Evolutionary conservation across 2,329 filamentous ascomycete genomes (phyloP), one percentile per base, ranked within the genome.

Genomic region (Aspergillus sclerotialis): DNA sequence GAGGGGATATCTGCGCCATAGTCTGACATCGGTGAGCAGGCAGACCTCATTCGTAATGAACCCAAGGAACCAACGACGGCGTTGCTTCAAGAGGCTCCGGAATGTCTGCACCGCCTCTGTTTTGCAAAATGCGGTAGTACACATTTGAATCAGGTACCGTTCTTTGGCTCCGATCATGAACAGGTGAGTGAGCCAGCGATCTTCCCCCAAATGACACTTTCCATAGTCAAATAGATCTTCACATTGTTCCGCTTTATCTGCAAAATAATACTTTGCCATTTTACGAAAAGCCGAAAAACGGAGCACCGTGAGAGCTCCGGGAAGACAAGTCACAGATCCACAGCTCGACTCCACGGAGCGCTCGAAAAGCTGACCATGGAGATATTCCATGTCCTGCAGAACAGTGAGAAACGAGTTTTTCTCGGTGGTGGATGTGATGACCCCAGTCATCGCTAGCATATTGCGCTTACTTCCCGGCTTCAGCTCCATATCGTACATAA

Each of bases 211-310:
- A 64, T 96, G 89, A 52, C 85, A 89, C 65, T 96, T 96, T 37
- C 86, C 88, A 56, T 90, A 96, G 58, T 98, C 90, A 55, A 98
- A 98, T 9, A 96, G 71, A 60, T 96, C 90, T 40, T 94, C 86
- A 53, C 88, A 94, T 55, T 94, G 84, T 60, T 94, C 90, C 4
- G 88, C 87, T 60, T 94, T 94, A 64, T 95, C 90, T 25, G 89
- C 88, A 60, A 98, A 98, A 65, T 98, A 96, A 65, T 94, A 94
- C 56, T 93, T 94, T 53, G 90, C 87, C 88, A 98, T 95, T 53
- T 84, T 83, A 38, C 89, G 77, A 64, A 98, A 96, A 4, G 92
- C 92, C 2, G 90, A 95, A 64, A 95, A 94, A 34, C 92, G 85
- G 35, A 98, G 69, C 68, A 95, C 94, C 1, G 90, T 96, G 47